These are phyloP conservation scores for Rosa rugosa DNA, from an alignment of 306 rosid species.

Conservation along the genomic window DNA sequence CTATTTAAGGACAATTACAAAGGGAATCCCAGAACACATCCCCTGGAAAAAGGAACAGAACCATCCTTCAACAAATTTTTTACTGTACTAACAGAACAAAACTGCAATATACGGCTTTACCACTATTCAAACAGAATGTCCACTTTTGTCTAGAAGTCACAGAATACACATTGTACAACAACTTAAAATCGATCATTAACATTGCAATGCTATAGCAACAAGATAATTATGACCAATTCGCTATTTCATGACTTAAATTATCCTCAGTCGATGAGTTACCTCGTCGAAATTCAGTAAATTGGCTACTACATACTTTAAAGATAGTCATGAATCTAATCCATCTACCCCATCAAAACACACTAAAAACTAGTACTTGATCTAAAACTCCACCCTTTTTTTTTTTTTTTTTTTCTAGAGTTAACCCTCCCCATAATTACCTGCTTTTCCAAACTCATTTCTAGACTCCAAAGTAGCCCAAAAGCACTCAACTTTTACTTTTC, in stretches of 20 bases:
- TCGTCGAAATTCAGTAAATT: not conserved
- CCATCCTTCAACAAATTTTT: not conserved
- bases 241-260: not conserved
- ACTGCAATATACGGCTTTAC: not conserved
- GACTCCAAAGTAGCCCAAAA: conserved; percentile 6
- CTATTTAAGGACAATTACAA: not conserved
- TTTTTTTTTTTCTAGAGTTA: not conserved
- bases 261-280: not conserved
- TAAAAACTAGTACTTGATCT: not conserved
- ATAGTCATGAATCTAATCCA: not conserved
- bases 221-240: conserved; percentile 3
- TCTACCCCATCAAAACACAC: conserved; percentile 1
- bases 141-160: conserved; percentile 10
- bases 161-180: not conserved
- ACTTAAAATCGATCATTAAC: not conserved
- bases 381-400: not conserved
- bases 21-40: not conserved
- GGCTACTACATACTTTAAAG: too few species aligned
- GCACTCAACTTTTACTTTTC: conserved; percentile 2
- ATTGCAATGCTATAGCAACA: not conserved
- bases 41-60: not conserved
- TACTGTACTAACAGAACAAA: not conserved
- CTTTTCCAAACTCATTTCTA: conserved; percentile 5
- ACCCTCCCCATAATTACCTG: not conserved
- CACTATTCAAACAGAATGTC: not conserved